These are phyloP conservation scores for Pyricularia grisea DNA, from an alignment of 2,329 filamentous ascomycete species.

Conservation along the genomic window DNA sequence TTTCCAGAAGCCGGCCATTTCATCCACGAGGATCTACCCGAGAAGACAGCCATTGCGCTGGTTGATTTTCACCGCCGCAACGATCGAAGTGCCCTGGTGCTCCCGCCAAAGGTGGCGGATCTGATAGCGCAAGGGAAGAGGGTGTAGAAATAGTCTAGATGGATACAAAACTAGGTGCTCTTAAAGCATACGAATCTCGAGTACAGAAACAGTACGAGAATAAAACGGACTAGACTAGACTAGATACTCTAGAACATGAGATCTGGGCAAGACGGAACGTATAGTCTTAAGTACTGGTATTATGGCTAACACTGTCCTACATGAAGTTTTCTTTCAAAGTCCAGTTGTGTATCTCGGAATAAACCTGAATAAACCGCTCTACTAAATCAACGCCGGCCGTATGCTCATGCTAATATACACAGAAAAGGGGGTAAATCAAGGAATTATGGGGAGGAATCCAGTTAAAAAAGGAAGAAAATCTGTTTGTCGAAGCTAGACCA, in stretches of 20 bases:
- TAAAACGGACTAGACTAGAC: neutral
- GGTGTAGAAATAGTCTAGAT: conserved; percentile 26
- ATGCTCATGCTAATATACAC: neutral
- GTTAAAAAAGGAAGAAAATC: neutral
- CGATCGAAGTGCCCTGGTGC: conserved; percentile 71
- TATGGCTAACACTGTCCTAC: neutral
- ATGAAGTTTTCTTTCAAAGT: neutral
- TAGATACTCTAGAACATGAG: neutral
- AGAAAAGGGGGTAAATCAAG: neutral
- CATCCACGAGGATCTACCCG: conserved; percentile 88
- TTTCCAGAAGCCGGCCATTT: conserved; percentile 95
- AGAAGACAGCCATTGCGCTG: conserved; percentile 75
- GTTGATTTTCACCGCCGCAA: conserved; percentile 91
- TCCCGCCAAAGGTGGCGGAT: conserved; percentile 87
- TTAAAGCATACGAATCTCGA: neutral
- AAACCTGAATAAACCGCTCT: neutral
- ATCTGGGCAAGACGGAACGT: neutral
- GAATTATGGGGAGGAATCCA: neutral
- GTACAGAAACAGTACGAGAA: neutral
- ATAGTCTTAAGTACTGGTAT: neutral
- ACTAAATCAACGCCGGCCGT: neutral
- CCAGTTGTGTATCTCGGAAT: neutral
- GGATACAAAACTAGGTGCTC: neutral
- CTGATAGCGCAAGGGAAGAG: conserved; percentile 53
- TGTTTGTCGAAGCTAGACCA: neutral